Conservation (phyloP, 352 stramenopile species). For the Nothophytophthora sp. region DNA sequence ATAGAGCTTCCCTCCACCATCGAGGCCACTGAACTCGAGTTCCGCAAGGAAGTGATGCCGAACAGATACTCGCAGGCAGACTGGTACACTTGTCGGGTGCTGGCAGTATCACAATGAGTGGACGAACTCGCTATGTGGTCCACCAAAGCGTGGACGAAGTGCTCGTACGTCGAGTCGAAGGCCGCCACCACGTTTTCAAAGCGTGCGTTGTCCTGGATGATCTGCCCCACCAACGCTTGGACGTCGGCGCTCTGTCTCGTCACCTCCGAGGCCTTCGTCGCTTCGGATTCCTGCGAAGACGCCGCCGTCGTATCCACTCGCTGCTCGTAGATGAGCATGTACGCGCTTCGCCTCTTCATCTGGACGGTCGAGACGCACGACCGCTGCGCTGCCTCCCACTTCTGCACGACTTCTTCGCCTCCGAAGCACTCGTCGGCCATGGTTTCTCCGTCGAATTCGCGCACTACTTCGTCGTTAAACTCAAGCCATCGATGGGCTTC, state of each 20-base stretch:
- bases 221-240: slow-evolving; percentile 15
- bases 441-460: slow-evolving; percentile 70
- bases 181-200: slow-evolving; percentile 37
- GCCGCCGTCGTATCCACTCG: slow-evolving; percentile 9
- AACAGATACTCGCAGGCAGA: slow-evolving; percentile 42
- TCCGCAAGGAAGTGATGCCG: slow-evolving; percentile 30
- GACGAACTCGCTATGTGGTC: slow-evolving; percentile 5
- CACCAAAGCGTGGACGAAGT: slow-evolving; percentile 24
- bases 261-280: background rate
- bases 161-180: slow-evolving; percentile 35
- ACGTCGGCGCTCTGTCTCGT: slow-evolving; percentile 11
- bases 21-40: background rate
- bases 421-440: slow-evolving; percentile 91
- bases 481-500: slow-evolving; percentile 75
- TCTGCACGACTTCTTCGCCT: slow-evolving; percentile 72
- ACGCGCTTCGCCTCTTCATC: slow-evolving; percentile 69
- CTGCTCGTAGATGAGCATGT: slow-evolving; percentile 80
- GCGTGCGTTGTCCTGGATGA: slow-evolving; percentile 28
- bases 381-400: slow-evolving; percentile 43
- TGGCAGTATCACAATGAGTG: background rate
- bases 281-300: background rate
- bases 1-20: background rate
- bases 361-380: slow-evolving; percentile 39
- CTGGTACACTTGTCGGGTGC: slow-evolving; percentile 14
- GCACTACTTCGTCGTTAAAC: slow-evolving; percentile 93